Evolutionary conservation across 2,329 filamentous ascomycete genomes (phyloP).

Genomic region (Anthostomella pinea): DNA sequence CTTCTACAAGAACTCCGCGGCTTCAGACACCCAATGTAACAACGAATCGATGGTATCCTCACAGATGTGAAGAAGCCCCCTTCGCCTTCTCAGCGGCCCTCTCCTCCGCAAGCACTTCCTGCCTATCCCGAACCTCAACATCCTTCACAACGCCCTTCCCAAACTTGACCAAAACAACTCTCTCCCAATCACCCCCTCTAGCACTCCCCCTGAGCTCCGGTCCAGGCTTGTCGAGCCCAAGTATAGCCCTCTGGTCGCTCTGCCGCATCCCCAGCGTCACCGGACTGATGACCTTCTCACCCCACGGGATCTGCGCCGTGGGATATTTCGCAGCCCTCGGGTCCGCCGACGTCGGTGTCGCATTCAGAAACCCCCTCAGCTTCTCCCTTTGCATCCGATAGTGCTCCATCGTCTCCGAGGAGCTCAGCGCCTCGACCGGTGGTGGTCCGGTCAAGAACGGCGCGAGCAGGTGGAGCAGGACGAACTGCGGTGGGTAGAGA

Average conservation of each 20-base stretch:
- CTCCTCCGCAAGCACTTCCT: constrained; percentile 49
- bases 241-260: constrained; percentile 46
- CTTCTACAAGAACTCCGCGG: no score
- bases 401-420: constrained; percentile 27
- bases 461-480: constrained; percentile 61
- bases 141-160: constrained; percentile 48
- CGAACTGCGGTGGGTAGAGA: constrained; percentile 87
- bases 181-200: constrained; percentile 55
- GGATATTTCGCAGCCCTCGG: constrained; percentile 37
- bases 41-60: constrained; percentile 3
- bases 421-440: constrained; percentile 21
- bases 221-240: constrained; percentile 58
- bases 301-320: constrained; percentile 51
- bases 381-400: constrained; percentile 48
- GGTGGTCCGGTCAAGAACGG: constrained; percentile 45
- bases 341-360: constrained; percentile 40
- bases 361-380: constrained; percentile 53
- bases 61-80: neutral
- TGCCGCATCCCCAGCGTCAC: constrained; percentile 43
- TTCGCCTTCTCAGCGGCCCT: constrained; percentile 25
- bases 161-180: constrained; percentile 57
- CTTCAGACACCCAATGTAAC: no score
- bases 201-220: constrained; percentile 48
- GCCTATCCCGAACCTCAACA: constrained; percentile 50
- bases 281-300: constrained; percentile 61